These are phyloP conservation scores for Venturia aucupariae DNA, from an alignment of 2,329 filamentous ascomycete species.

Conservation along the genomic window DNA sequence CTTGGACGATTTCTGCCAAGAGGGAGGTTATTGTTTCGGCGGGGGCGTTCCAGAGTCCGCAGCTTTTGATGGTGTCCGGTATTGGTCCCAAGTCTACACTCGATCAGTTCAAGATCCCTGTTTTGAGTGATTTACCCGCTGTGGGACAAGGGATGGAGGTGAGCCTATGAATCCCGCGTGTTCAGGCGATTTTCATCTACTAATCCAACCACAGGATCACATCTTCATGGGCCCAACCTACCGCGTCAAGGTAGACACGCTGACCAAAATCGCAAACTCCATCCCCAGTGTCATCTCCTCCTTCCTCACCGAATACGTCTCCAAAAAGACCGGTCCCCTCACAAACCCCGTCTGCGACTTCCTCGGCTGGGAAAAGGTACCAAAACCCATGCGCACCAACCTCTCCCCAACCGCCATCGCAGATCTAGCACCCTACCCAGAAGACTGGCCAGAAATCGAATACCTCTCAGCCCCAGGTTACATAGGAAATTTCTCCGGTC, in stretches of 20 bases:
- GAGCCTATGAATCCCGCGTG: background rate
- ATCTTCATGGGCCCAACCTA: constrained; percentile 29
- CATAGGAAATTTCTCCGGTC: constrained; percentile 19
- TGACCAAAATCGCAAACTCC: constrained; percentile 9
- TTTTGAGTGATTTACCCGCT: constrained; percentile 20
- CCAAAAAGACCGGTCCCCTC: constrained; percentile 17
- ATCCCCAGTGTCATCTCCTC: constrained; percentile 1
- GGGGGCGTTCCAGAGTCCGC: constrained; percentile 9
- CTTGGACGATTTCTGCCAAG: background rate
- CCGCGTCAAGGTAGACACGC: constrained; percentile 19
- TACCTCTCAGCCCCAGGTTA: constrained; percentile 20
- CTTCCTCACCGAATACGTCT: background rate
- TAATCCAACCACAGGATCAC: constrained; percentile 18
- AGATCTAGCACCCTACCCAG: constrained; percentile 20
- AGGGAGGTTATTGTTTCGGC: constrained; percentile 14
- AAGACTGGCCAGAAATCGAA: constrained; percentile 30
- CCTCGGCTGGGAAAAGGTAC: constrained; percentile 23
- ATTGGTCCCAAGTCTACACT: constrained; percentile 3
- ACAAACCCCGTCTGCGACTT: constrained; percentile 18
- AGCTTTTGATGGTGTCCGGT: constrained; percentile 13
- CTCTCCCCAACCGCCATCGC: constrained; percentile 16
- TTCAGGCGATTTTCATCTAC: background rate
- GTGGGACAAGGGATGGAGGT: constrained; percentile 22
- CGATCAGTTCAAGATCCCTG: constrained; percentile 20
- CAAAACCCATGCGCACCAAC: constrained; percentile 15